phyloP scores from a whole-genome alignment of 306 rosid species.

The Trifolium pratense region DNA sequence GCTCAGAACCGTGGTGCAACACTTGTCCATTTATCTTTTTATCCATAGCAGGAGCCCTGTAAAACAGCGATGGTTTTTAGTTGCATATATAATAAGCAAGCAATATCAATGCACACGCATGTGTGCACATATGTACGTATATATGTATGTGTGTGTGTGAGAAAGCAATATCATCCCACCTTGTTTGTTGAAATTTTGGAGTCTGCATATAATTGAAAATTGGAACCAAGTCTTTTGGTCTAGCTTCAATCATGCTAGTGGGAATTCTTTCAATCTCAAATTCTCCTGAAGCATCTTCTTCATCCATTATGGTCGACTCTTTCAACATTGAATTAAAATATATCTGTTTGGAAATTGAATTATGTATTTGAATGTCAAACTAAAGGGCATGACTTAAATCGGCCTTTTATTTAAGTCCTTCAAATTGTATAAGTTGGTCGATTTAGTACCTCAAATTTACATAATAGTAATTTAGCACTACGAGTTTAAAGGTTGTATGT shows the following conservation, averaged over 20 bases:
- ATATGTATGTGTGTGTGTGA: too few relatives aligned
- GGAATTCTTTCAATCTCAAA: conserved; percentile 79
- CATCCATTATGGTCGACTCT: conserved; percentile 57
- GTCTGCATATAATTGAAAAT: conserved; percentile 66
- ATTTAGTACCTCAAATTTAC: too few relatives aligned
- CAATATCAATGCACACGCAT: not conserved
- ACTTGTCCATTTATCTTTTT: conserved; percentile 52
- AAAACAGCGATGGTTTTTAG: conserved; percentile 26
- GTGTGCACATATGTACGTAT: not conserved
- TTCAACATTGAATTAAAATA: conserved; percentile 72
- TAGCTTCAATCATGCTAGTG: conserved; percentile 69
- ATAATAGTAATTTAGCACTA: too few relatives aligned
- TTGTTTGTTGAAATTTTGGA: conserved; percentile 60
- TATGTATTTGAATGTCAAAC: conserved; percentile 29
- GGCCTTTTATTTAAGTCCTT: too few relatives aligned
- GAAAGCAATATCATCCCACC: conserved; percentile 50
- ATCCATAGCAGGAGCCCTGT: conserved; percentile 55
- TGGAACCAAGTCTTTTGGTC: conserved; percentile 82
- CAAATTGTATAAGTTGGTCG: too few relatives aligned
- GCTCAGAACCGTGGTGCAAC: conserved; percentile 49
- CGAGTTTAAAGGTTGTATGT: too few relatives aligned
- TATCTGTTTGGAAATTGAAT: conserved; percentile 59
- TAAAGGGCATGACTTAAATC: conserved; percentile 4
- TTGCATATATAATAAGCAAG: not conserved
- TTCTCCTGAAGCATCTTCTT: conserved; percentile 62